Evolutionary conservation across 2,329 filamentous ascomycete genomes (phyloP).

Genomic region (Amphichorda felina): DNA sequence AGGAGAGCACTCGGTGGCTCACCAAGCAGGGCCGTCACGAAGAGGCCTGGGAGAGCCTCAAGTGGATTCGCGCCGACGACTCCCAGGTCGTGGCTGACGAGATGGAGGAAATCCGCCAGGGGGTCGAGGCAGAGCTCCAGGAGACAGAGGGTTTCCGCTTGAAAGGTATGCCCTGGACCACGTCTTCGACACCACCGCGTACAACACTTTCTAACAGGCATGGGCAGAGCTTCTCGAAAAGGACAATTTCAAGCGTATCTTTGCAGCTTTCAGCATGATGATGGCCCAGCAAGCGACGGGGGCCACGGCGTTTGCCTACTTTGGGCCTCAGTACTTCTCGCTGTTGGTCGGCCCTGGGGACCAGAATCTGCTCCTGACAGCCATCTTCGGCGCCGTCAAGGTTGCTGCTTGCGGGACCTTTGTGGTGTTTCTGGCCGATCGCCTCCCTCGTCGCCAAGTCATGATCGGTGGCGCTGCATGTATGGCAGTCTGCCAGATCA

Average conservation of each 20-base stretch:
- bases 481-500: conserved; percentile 32
- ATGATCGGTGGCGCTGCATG: conserved; percentile 27
- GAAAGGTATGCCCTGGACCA: not conserved
- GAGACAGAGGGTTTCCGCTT: conserved; percentile 4
- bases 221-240: conserved; percentile 3
- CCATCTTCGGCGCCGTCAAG: conserved; percentile 7
- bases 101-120: conserved; percentile 24
- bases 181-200: too few species aligned
- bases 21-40: conserved; percentile 28
- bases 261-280: conserved; percentile 6
- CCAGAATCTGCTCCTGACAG: conserved; percentile 5
- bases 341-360: conserved; percentile 6
- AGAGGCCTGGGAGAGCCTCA: conserved; percentile 32
- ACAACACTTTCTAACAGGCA: not conserved
- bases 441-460: conserved; percentile 8
- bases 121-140: conserved; percentile 17
- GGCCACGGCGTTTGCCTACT: conserved; percentile 6
- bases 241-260: conserved; percentile 5
- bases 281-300: conserved; percentile 6
- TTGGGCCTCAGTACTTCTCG: conserved; percentile 6
- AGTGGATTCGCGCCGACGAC: conserved; percentile 36
- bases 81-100: conserved; percentile 23
- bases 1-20: conserved; percentile 38
- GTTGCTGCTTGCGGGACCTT: conserved; percentile 5
- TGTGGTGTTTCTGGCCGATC: conserved; percentile 6